Evolutionary conservation across 2,329 filamentous ascomycete species (phyloP).

Genomic region (Fusarium austroafricanum): DNA sequence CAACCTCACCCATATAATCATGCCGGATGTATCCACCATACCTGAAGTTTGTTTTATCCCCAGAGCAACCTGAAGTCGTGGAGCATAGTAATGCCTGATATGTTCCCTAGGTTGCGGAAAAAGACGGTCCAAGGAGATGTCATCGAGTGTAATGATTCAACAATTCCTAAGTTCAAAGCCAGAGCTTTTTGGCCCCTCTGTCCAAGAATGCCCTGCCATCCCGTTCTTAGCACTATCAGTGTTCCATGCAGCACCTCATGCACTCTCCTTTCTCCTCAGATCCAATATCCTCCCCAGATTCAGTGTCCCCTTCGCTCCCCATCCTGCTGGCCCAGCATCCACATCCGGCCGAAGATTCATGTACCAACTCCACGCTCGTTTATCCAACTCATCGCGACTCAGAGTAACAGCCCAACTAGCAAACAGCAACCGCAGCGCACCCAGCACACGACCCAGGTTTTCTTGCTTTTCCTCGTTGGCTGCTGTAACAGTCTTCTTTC

Average conservation of each 20-base stretch:
- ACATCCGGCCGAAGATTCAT: constrained; percentile 80
- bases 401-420: constrained; percentile 78
- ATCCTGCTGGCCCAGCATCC: constrained; percentile 77
- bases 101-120: not conserved
- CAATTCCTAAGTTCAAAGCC: not conserved
- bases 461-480: constrained; percentile 71
- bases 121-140: too few species aligned
- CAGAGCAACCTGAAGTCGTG: constrained; percentile 3
- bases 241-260: not conserved
- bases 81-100: not conserved
- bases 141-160: not conserved
- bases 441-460: constrained; percentile 76
- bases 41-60: constrained; percentile 4
- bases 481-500: constrained; percentile 57
- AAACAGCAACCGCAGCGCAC: constrained; percentile 77
- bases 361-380: constrained; percentile 86
- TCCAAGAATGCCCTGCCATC: not conserved
- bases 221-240: too few species aligned
- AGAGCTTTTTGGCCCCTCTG: not conserved
- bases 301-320: constrained; percentile 83
- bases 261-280: constrained; percentile 55
- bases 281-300: constrained; percentile 74
- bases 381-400: constrained; percentile 74
- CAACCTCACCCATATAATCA: not conserved
- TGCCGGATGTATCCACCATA: not conserved